Evolutionary conservation across 169 alveolate species (phyloP).

Genomic region (Cryptosporidium xiaoi): DNA sequence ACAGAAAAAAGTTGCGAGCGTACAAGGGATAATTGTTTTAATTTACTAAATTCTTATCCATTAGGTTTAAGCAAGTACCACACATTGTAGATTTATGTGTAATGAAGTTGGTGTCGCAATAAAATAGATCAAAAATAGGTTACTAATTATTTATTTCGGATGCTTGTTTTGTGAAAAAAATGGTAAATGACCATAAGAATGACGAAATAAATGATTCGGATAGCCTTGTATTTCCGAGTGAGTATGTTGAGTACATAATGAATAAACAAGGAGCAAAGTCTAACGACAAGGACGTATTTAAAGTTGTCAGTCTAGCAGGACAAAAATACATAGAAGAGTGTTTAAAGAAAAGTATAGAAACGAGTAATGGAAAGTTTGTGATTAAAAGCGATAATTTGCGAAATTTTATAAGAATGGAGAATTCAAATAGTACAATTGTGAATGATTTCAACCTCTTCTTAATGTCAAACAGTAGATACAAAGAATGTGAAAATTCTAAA

Average conservation of each 20-base stretch:
- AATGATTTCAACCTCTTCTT: constrained; percentile 17
- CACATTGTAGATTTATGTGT: too few species aligned
- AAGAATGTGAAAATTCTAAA: neutral
- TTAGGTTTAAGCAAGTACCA: too few species aligned
- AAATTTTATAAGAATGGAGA: constrained; percentile 52
- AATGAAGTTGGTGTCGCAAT: too few species aligned
- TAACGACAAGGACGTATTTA: constrained; percentile 14
- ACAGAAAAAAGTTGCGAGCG: too few species aligned
- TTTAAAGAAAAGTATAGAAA: constrained; percentile 47
- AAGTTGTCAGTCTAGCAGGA: constrained; percentile 4
- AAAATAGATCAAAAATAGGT: too few species aligned
- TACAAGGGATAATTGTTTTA: too few species aligned
- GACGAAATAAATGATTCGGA: constrained; percentile 1
- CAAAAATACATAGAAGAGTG: constrained; percentile 52
- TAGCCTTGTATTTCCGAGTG: constrained; percentile 25
- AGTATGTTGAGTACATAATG: constrained; percentile 52
- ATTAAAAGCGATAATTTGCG: constrained; percentile 36
- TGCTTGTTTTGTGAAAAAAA: too few species aligned
- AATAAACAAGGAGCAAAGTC: constrained; percentile 62
- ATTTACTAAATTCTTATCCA: too few species aligned
- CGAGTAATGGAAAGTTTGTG: constrained; percentile 42
- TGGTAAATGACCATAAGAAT: too few species aligned
- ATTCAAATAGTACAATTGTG: neutral
- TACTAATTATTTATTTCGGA: too few species aligned
- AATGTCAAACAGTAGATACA: constrained; percentile 28